Evolutionary conservation across 1,139 yeast species (phyloP), one percentile per base, ranked within the genome.

Genomic region (Pneumocystis murina): DNA sequence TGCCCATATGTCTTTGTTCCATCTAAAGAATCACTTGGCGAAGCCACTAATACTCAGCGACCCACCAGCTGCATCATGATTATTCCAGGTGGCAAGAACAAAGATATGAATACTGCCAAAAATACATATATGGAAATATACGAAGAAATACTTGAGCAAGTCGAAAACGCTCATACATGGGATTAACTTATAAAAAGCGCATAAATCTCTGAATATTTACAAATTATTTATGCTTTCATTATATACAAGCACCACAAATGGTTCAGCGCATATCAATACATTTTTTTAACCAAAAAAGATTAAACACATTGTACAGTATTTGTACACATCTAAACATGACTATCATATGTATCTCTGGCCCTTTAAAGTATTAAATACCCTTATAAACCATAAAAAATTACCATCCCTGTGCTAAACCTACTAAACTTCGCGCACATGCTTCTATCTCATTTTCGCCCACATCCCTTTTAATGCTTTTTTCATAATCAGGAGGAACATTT

Each of bases 31-130:
- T 98, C 92, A 73, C 82, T 94, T 70, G 99, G 99, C 55, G 86
- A 95, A 68, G 98, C 99, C 40, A 97, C 98, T 73, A 96, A 97
- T 67, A 92, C 98, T 67, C 92, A 92, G 80, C 86, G 99, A 80
- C 98, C 98, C 71, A 94, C 99, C 54, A 89, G 97, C 59, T 91
- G 96, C 76, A 96, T 94, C 61, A 89, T 94, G 91, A 82, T 94
- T 72, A 95, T 91, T 64, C 98, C 98, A 72, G 96, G 96, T 65
- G 95, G 96, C 66, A 87, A 88, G 78, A 81, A 85, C 72, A 85
- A 84, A 78, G 87, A 86, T 77, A 85, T 84, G 72, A 87, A 88
- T 72, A 81, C 83, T 72, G 54, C 41, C 33, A 71, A 81, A 66
- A 92, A 86, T 71, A 97, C 92, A 74, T 94, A 92, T 80, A 87